phyloP scores from a whole-genome alignment of 2,329 filamentous ascomycete species.

The Phialophora tarda region DNA sequence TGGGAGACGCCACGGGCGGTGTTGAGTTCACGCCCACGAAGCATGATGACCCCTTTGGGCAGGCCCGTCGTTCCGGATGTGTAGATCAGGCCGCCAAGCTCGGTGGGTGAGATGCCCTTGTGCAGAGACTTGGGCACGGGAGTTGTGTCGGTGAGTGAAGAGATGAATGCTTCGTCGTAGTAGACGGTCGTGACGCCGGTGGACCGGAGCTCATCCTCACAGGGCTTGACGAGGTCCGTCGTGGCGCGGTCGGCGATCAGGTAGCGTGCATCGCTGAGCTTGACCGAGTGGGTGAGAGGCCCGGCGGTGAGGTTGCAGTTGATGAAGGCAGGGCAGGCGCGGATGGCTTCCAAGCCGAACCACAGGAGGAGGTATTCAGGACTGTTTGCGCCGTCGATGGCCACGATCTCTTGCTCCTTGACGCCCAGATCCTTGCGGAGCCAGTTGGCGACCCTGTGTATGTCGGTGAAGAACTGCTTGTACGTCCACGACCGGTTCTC shows the following conservation, averaged over 20 bases:
- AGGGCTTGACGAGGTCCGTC: constrained; percentile 54
- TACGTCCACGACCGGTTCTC: constrained; percentile 66
- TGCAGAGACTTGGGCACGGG: constrained; percentile 63
- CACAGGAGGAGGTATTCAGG: constrained; percentile 70
- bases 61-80: constrained; percentile 78
- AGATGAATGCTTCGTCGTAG: constrained; percentile 58
- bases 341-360: constrained; percentile 68
- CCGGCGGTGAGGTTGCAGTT: constrained; percentile 67
- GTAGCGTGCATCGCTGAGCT: constrained; percentile 61
- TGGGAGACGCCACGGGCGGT: constrained; percentile 42
- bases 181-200: constrained; percentile 56
- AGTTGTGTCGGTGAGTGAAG: constrained; percentile 54
- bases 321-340: constrained; percentile 71
- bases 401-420: constrained; percentile 65
- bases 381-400: constrained; percentile 70
- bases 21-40: constrained; percentile 39
- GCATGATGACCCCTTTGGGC: constrained; percentile 66
- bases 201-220: constrained; percentile 61
- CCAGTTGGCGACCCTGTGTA: constrained; percentile 66
- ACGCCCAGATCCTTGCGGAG: constrained; percentile 63
- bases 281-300: constrained; percentile 69
- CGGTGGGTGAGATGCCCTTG: constrained; percentile 56
- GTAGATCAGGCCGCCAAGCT: constrained; percentile 71
- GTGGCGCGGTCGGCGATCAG: constrained; percentile 65
- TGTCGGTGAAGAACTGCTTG: constrained; percentile 59